Percentiles rank a stretch among this genome's conserved stretches.
These are phyloP conservation scores for Phytophthora kernoviae DNA, from an alignment of 352 stramenopile species.

Conservation along the genomic window DNA sequence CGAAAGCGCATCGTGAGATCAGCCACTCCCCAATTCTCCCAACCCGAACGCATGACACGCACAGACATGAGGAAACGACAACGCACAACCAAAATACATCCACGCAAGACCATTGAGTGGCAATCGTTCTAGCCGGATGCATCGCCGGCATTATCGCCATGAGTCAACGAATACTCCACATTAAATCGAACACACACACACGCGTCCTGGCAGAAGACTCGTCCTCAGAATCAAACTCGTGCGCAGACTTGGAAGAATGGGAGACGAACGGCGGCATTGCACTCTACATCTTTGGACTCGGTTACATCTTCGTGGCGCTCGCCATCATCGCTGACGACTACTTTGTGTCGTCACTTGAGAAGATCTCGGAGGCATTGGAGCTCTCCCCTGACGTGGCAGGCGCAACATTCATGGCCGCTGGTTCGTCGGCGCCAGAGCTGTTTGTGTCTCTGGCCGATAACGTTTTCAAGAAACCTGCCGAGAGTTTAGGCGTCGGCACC, in stretches of 20 bases:
- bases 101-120: slow-evolving; percentile 28
- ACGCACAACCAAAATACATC: slow-evolving; percentile 11
- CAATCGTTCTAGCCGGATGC: slow-evolving; percentile 28
- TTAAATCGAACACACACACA: too few species aligned
- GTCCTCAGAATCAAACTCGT: slow-evolving; percentile 31
- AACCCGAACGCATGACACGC: too few species aligned
- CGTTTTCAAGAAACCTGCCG: slow-evolving; percentile 68
- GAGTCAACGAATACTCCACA: too few species aligned
- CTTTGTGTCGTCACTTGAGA: slow-evolving; percentile 82
- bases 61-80: slow-evolving; percentile 10
- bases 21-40: slow-evolving; percentile 2
- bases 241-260: slow-evolving; percentile 44
- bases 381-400: slow-evolving; percentile 81
- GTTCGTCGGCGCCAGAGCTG: slow-evolving; percentile 82
- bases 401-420: slow-evolving; percentile 86
- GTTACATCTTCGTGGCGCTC: slow-evolving; percentile 86
- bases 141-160: slow-evolving; percentile 19
- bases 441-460: slow-evolving; percentile 83
- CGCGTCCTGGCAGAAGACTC: slow-evolving; percentile 27
- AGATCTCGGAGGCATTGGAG: slow-evolving; percentile 61
- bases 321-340: slow-evolving; percentile 91
- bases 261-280: slow-evolving; percentile 62
- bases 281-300: slow-evolving; percentile 62
- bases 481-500: slow-evolving; percentile 73
- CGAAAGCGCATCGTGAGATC: too few species aligned